Evolutionary conservation across 352 stramenopile genomes (phyloP), one percentile per base, ranked within the genome.

Genomic region (Aphanomyces stellatus): DNA sequence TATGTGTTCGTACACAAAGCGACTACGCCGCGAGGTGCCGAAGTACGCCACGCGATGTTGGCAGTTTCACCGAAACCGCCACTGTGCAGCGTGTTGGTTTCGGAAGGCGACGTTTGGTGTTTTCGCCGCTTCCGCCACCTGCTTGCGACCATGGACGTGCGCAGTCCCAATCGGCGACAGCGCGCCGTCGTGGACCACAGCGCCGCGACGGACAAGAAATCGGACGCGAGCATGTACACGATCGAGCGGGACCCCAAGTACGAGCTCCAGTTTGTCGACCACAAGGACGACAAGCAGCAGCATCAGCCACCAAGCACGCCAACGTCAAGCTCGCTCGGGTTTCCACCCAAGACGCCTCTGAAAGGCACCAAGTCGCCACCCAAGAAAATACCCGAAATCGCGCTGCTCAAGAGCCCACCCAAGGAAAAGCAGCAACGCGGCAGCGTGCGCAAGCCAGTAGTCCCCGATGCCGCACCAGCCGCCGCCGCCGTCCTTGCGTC

Each of bases 341-440:
- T 42, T 57, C 24, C 60, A 17, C 41, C 60, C 6, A 41, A 40
- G 60, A 67, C 60, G 17, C 42, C 60, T 10, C 0, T 35, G 2
- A 59, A 67, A 59, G 55, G 46, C 43, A 22, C 41, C 0, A 55
- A 37, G 28, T 67, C 60, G 5, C 60, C n/a, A n/a, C n/a, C 60
- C 3, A 60, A 56, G 31, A 67, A 67, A 28, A 33, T 67, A 2
- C 40, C 48, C 31, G 46, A 67, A 17, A 60, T 67, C 28, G 24
- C 60, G 15, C 34, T 67, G 6, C 41, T 67, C 17, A 67, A 67
- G 60, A 67, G 60, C 28, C 60, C 60, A 15, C 60, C 60, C 19
- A 67, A 67, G 19, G 60, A 60, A 5, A 67, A 67, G 49, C 17
- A 48, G 24, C n/a, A n/a, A n/a, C n/a, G n/a, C n/a, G n/a, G n/a